phyloP scores from a whole-genome alignment of 2,329 filamentous ascomycete genomes.

The Trichoderma hamatum region DNA sequence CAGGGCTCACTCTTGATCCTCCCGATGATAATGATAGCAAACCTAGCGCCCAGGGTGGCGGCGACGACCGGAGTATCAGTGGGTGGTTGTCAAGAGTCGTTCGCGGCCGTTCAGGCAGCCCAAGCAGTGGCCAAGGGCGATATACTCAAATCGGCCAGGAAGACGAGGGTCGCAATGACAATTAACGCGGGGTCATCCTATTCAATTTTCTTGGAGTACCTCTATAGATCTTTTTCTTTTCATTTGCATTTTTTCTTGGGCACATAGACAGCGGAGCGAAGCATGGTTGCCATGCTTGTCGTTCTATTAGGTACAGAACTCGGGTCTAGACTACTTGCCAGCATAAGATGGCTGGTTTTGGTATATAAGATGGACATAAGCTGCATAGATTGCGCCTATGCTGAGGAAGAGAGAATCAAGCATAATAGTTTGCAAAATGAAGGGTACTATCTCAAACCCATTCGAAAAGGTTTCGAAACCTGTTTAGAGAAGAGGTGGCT shows the following conservation, averaged over 20 bases:
- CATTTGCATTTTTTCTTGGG: slow-evolving; percentile 24
- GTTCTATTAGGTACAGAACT: background rate
- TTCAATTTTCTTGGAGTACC: slow-evolving; percentile 28
- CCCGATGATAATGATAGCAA: slow-evolving; percentile 57
- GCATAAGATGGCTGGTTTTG: slow-evolving; percentile 5
- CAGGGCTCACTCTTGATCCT: slow-evolving; percentile 80
- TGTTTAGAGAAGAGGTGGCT: background rate
- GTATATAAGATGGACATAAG: slow-evolving; percentile 10
- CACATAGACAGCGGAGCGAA: slow-evolving; percentile 44
- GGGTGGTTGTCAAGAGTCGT: slow-evolving; percentile 54
- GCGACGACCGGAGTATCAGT: slow-evolving; percentile 49
- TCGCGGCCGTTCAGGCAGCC: slow-evolving; percentile 44
- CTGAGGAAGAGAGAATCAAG: background rate
- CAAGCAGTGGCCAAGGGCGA: slow-evolving; percentile 46
- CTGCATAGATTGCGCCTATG: background rate
- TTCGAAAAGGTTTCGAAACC: background rate
- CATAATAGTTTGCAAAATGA: background rate
- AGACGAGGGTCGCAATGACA: slow-evolving; percentile 38
- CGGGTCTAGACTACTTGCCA: slow-evolving; percentile 14
- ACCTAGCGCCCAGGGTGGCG: slow-evolving; percentile 41
- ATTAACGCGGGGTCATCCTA: slow-evolving; percentile 31
- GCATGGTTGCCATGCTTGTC: background rate
- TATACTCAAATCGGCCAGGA: slow-evolving; percentile 50
- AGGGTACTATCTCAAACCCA: background rate
- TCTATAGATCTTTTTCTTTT: slow-evolving; percentile 36